phyloP scores from a whole-genome alignment of 495 filamentous ascomycete genomes.

The Aspergillus wentii region DNA sequence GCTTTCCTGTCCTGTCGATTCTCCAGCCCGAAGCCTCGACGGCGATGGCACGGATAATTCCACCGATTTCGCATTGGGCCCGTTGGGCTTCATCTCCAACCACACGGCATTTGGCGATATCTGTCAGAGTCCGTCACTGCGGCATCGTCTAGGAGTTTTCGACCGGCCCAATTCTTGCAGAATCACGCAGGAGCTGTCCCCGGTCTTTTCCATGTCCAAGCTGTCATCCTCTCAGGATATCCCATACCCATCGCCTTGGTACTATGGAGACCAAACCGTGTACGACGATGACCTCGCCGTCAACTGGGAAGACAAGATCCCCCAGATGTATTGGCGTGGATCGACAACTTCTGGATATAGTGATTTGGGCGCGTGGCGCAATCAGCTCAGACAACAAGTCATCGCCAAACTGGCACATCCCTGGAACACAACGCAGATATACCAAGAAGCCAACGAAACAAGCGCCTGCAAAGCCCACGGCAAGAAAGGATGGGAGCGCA shows the following conservation, averaged over 20 bases:
- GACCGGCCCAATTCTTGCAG: conserved; percentile 9
- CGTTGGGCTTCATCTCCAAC: conserved; percentile 14
- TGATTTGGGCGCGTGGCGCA: conserved; percentile 4
- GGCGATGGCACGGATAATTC: conserved; percentile 6
- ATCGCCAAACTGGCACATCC: conserved; percentile 13
- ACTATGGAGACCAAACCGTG: conserved; percentile 1
- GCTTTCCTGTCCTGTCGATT: conserved; percentile 14
- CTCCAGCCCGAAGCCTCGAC: conserved; percentile 4
- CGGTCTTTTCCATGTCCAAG: conserved; percentile 14
- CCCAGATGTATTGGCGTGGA: conserved; percentile 40
- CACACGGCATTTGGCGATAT: conserved; percentile 11
- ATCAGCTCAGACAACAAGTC: conserved; percentile 9
- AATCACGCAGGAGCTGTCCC: conserved; percentile 9
- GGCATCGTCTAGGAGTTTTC: conserved; percentile 12
- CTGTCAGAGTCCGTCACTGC: conserved; percentile 11
- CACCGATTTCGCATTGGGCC: conserved; percentile 3
- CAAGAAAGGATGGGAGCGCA: conserved; percentile 6
- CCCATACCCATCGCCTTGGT: conserved; percentile 9
- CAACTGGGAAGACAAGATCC: conserved; percentile 9
- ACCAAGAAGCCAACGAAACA: neutral
- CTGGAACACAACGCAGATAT: neutral
- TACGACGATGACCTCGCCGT: conserved; percentile 3
- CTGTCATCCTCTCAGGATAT: conserved; percentile 14
- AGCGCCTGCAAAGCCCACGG: neutral
- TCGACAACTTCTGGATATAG: conserved; percentile 33